A percentile compares a stretch with the other conserved stretches of the same genome.
Evolutionary conservation across 1,284 basidiomycete species (phyloP).

Genomic region (Heliocybe sulcata): DNA sequence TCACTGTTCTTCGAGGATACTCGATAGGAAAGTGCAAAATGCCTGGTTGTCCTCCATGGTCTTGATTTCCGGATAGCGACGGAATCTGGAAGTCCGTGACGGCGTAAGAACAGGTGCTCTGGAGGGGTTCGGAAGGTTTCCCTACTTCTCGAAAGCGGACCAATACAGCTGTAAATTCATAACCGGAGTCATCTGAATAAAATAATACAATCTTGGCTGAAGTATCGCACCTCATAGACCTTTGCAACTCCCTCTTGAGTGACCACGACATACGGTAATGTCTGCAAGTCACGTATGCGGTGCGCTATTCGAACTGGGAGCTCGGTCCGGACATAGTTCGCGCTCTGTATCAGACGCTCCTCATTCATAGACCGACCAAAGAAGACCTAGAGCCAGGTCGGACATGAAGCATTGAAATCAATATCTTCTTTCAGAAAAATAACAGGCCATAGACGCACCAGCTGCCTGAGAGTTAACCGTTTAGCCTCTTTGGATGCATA

Average conservation of each 20-base stretch:
- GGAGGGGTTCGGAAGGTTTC: conserved; percentile 4
- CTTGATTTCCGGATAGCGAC: conserved; percentile 69
- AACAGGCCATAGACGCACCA: conserved; percentile 42
- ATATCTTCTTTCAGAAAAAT: conserved; percentile 6
- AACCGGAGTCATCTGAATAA: background rate
- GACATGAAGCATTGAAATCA: background rate
- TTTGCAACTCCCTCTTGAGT: conserved; percentile 79
- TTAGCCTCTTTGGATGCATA: conserved; percentile 75
- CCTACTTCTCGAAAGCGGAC: conserved; percentile 76
- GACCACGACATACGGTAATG: conserved; percentile 83
- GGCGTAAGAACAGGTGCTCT: background rate
- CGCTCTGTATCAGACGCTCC: conserved; percentile 73
- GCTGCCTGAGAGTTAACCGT: conserved; percentile 72
- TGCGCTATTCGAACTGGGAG: conserved; percentile 86
- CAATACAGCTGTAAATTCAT: conserved; percentile 68
- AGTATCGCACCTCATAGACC: conserved; percentile 70
- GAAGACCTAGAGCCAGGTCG: conserved; percentile 34
- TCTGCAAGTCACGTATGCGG: conserved; percentile 80
- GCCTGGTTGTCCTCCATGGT: conserved; percentile 70
- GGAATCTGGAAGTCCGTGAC: conserved; percentile 44
- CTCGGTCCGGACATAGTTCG: conserved; percentile 87
- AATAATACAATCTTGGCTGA: background rate
- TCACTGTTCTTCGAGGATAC: conserved; percentile 73
- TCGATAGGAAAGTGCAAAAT: conserved; percentile 70
- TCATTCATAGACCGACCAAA: conserved; percentile 74